Conservation (phyloP, 257 asterid genomes). For the Nicotiana paniculata region DNA sequence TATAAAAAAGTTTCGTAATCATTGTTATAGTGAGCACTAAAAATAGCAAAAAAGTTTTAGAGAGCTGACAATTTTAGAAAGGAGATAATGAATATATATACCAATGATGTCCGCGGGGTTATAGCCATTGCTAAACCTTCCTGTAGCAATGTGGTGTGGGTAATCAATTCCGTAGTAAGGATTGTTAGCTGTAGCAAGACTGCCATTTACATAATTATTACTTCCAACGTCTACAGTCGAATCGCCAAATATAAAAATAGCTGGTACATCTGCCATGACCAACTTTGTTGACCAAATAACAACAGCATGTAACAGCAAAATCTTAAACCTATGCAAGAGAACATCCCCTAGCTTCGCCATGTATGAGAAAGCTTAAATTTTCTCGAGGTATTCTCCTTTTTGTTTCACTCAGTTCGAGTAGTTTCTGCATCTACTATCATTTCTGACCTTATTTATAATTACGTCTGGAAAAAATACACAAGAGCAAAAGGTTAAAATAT, state of each 20-base stretch:
- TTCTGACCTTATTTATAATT: background rate
- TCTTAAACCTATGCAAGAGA: background rate
- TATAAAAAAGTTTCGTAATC: no score
- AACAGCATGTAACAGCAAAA: background rate
- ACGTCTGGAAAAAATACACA: background rate
- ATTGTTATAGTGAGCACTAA: background rate
- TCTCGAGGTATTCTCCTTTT: background rate
- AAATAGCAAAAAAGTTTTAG: background rate
- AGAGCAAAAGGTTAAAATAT: background rate
- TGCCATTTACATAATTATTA: slow-evolving; percentile 19
- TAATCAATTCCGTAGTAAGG: slow-evolving; percentile 46
- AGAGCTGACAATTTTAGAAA: background rate
- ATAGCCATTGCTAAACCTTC: slow-evolving; percentile 59
- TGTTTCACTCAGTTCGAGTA: background rate
- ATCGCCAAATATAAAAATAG: slow-evolving; percentile 44
- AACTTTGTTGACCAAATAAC: background rate
- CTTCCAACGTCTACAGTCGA: slow-evolving; percentile 58
- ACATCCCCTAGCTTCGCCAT: background rate
- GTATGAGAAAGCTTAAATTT: background rate
- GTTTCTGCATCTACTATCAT: background rate
- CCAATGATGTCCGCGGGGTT: slow-evolving; percentile 47
- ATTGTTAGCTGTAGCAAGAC: slow-evolving; percentile 33
- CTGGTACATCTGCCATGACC: slow-evolving; percentile 14
- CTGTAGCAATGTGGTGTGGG: slow-evolving; percentile 33
- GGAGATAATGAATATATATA: background rate